Base-by-base conservation (phyloP, 345 rosid genomes). In the Pseudoturritis turrita region DNA sequence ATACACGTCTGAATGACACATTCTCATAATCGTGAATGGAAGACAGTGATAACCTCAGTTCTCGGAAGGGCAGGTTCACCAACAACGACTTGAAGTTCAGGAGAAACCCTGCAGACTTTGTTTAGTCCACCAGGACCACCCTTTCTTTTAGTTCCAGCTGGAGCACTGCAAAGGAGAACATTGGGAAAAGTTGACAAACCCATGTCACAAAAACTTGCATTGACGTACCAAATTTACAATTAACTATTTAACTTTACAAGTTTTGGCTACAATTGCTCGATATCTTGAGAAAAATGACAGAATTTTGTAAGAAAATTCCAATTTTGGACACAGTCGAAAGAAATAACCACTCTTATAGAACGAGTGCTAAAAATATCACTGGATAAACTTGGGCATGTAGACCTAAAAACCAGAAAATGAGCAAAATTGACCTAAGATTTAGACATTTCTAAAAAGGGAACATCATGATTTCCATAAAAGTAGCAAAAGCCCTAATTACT, bases 61-160 rank as follows among this genome's bases (percentile, higher is more conserved):
- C 97, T 88, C 5, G 98, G 96, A 79, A 94, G 80, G 7, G 97
- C 95, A 63, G 98, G 98, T 74, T 94, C 88, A 35, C 98, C 98
- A 51, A 94, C 96, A 54, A 94, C 67, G 6, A 80, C 89, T 82
- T 94, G 96, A 74, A 94, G 98, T 58, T 88, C 96, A 41, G 91
- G 88, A 21, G 98, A 84, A 77, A 94, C 98, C 10, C 96, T 83
- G 68, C 98, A 94, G 68, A 94, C 95, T 85, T 94, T 94, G 91
- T 89, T 90, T 54, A 94, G 59, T 29, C 98, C 98, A 39, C 97
- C 98, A 1, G 97, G 89, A 6, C 98, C 98, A 50, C 98, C 98
- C 81, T 85, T 86, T 77, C 98, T 86, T 81, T 91, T 94, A 54
- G 88, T 74, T 74, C 82, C 86, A 72, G 82, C 88, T 10, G 96